phyloP scores from a whole-genome alignment of 257 asterid species.

The Capsicum baccatum region DNA sequence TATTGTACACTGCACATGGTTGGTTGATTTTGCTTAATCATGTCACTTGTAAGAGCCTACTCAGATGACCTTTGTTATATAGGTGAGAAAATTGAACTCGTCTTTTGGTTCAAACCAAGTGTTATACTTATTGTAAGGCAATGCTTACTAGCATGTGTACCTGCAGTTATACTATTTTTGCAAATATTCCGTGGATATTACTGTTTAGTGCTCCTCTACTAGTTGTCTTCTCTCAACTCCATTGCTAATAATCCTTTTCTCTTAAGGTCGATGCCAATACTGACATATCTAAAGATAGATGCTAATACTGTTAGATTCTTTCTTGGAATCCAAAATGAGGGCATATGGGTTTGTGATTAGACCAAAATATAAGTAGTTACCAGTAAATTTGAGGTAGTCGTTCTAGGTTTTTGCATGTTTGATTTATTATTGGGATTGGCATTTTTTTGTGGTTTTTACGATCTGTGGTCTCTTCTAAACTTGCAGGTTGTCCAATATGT shows the following conservation, averaged over 20 bases:
- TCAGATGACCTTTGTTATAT: constrained; percentile 5
- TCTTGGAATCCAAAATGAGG: neutral
- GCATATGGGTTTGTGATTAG: neutral
- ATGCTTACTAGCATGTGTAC: neutral
- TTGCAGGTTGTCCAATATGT: constrained; percentile 72
- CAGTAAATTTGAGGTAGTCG: neutral
- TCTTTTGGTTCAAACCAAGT: constrained; percentile 16
- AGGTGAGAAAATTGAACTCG: neutral
- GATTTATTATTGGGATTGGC: constrained; percentile 9
- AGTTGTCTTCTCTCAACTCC: neutral
- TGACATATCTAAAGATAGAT: neutral
- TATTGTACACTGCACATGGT: neutral
- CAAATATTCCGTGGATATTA: neutral
- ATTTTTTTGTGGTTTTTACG: constrained; percentile 9
- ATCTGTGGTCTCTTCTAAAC: constrained; percentile 26
- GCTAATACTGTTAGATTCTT: neutral
- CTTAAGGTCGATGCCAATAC: neutral
- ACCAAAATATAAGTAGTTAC: neutral
- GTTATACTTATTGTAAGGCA: neutral
- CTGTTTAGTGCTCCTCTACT: constrained; percentile 4
- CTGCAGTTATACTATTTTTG: neutral
- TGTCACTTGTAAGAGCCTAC: neutral
- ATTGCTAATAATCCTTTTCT: neutral
- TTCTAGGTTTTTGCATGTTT: neutral
- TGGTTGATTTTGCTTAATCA: constrained; percentile 2